Evolutionary conservation across 225 moss, liverwort and hornwort species (phyloP).

Genomic region (Asterella californica): DNA sequence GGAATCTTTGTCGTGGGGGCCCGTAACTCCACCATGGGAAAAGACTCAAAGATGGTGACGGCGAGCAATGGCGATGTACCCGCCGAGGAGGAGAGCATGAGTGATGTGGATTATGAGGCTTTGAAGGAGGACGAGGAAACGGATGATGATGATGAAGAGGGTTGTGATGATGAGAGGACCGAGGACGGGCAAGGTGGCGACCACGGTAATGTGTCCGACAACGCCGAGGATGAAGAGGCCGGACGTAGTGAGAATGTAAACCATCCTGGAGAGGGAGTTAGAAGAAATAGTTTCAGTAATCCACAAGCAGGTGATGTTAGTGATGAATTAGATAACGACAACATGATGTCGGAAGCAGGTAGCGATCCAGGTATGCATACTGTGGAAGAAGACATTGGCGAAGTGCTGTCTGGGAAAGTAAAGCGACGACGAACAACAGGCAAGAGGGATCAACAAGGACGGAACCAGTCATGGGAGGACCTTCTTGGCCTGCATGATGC

Average conservation of each 20-base stretch:
- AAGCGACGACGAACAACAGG: slow-evolving; percentile 34
- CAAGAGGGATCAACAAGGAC: slow-evolving; percentile 22
- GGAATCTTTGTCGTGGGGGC: not conserved
- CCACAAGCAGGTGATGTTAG: not conserved
- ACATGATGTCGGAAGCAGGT: slow-evolving; percentile 31
- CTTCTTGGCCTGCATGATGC: slow-evolving; percentile 18
- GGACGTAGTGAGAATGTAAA: not conserved
- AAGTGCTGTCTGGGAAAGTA: slow-evolving; percentile 23
- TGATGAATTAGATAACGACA: slow-evolving; percentile 20
- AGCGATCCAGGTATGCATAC: slow-evolving; percentile 10
- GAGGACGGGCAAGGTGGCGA: slow-evolving; percentile 28
- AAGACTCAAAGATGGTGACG: slow-evolving; percentile 27
- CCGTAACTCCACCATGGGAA: not conserved
- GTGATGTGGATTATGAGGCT: slow-evolving; percentile 33
- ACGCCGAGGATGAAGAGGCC: slow-evolving; percentile 3
- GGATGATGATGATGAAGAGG: slow-evolving; percentile 36
- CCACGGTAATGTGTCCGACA: slow-evolving; percentile 4
- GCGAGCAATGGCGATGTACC: slow-evolving; percentile 31
- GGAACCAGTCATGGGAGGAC: slow-evolving; percentile 31
- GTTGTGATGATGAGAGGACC: slow-evolving; percentile 21
- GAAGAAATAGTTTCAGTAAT: slow-evolving; percentile 18
- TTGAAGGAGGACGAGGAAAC: slow-evolving; percentile 36
- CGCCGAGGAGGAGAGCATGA: slow-evolving; percentile 31
- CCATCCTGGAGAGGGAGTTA: not conserved
- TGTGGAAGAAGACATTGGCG: slow-evolving; percentile 24